Evolutionary conservation across 495 filamentous ascomycete species (phyloP).

Genomic region (Annulohypoxylon stygium): DNA sequence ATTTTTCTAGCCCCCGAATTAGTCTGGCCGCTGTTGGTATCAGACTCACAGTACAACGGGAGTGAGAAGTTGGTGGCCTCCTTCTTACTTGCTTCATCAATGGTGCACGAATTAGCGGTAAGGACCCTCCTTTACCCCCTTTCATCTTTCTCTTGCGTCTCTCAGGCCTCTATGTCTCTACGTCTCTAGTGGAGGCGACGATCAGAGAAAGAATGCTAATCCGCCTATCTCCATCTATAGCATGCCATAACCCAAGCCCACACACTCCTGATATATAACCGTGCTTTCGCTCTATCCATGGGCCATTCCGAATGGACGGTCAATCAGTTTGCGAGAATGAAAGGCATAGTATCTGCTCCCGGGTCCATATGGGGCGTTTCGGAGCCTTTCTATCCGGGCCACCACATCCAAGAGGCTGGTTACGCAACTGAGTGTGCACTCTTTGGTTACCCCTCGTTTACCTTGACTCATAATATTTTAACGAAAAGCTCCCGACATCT

Average conservation of each 20-base stretch:
- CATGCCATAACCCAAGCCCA: constrained; percentile 44
- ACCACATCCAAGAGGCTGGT: too few relatives aligned
- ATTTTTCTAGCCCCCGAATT: constrained; percentile 44
- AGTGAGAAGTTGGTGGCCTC: constrained; percentile 51
- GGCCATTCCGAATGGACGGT: neutral
- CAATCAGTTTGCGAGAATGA: neutral
- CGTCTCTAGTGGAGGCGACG: neutral
- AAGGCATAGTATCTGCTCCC: too few relatives aligned
- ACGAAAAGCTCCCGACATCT: neutral
- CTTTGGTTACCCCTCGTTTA: constrained; percentile 12
- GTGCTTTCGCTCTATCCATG: too few relatives aligned
- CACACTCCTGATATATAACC: neutral
- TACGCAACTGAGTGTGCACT: neutral
- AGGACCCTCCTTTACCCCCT: neutral
- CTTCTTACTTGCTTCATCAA: constrained; percentile 40
- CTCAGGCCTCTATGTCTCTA: neutral
- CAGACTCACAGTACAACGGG: constrained; percentile 33
- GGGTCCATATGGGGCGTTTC: too few relatives aligned
- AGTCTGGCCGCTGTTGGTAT: constrained; percentile 54
- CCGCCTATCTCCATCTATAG: constrained; percentile 28
- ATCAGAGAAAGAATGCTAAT: constrained; percentile 19
- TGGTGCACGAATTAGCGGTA: constrained; percentile 55
- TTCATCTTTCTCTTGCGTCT: neutral
- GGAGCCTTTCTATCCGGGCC: constrained; percentile 37
- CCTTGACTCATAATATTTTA: neutral